Base-by-base conservation (phyloP, 2,329 filamentous ascomycete genomes). In the Venturiaceae sp. region DNA sequence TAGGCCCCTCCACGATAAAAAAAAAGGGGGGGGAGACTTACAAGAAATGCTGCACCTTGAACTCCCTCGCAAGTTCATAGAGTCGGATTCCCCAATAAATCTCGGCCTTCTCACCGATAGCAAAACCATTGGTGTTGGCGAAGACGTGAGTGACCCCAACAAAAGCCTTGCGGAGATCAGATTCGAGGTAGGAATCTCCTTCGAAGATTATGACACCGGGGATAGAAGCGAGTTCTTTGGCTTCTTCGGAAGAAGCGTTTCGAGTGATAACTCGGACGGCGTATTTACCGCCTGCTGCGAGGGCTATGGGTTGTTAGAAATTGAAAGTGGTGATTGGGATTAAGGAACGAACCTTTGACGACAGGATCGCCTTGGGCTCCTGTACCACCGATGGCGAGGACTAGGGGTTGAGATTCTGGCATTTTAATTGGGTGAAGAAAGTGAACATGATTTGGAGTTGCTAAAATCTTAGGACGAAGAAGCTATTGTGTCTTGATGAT, bases 381-480 rank as follows among this genome's bases (percentile, higher is more conserved):
- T 41, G 54, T 57, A 23, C 34, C 54, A 16, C 54, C 54, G 37
- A 57, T 46, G 3, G 23, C 37, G 54, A 57, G 54, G 37, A 57
- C 32, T 16, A 39, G 7, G 16, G 37, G 37, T 3, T 6, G 36
- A 37, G 11, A 16, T n/a, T n/a, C n/a, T n/a, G n/a, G n/a, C n/a
- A n/a, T n/a, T n/a, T n/a, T n/a, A n/a, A n/a, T n/a, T n/a, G n/a
- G n/a, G n/a, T n/a, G n/a, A n/a, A n/a, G n/a, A n/a, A n/a, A n/a
- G n/a, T n/a, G n/a, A n/a, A n/a, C n/a, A n/a, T n/a, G n/a, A n/a
- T n/a, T n/a, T n/a, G n/a, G n/a, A n/a, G n/a, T n/a, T n/a, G n/a
- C n/a, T n/a, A n/a, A n/a, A n/a, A n/a, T n/a, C n/a, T n/a, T n/a
- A n/a, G n/a, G n/a, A n/a, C n/a, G n/a, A n/a, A 13, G 36, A 5